Conservation (phyloP, 75 land plant species). For the Chamaecyparis obtusa region DNA sequence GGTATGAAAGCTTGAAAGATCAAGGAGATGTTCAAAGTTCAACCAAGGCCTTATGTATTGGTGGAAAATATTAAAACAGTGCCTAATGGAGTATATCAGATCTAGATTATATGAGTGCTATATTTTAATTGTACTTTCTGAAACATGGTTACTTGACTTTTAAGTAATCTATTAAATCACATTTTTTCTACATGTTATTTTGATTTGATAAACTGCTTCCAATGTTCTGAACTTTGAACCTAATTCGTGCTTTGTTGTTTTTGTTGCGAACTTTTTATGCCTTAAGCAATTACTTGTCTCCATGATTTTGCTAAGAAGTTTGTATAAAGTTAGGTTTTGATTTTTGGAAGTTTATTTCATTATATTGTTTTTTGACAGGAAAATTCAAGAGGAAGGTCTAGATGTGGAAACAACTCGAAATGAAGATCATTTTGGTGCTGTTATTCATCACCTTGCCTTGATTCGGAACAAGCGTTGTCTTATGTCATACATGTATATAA, state of each 20-base stretch:
- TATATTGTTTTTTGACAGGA: slow-evolving; percentile 37
- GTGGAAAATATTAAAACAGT: not conserved
- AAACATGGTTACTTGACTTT: not conserved
- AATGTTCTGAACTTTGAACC: not conserved
- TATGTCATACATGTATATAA: slow-evolving; percentile 78
- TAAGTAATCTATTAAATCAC: not conserved
- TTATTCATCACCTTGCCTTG: slow-evolving; percentile 81
- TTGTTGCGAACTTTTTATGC: not conserved
- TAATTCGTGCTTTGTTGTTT: not conserved
- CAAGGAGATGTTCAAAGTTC: not conserved
- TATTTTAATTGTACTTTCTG: not conserved
- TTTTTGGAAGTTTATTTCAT: not conserved
- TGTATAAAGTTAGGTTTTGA: not conserved
- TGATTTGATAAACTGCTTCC: not conserved
- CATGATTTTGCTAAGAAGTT: not conserved
- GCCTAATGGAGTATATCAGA: not conserved
- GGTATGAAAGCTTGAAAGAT: not conserved
- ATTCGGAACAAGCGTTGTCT: slow-evolving; percentile 92
- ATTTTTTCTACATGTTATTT: not conserved
- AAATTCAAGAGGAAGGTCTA: slow-evolving; percentile 64
- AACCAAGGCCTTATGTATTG: not conserved
- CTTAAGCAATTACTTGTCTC: not conserved
- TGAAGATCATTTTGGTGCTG: slow-evolving; percentile 78
- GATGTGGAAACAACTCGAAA: slow-evolving; percentile 66
- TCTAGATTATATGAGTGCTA: not conserved